Evolutionary conservation across 1,139 yeast genomes (phyloP), one percentile per base, ranked within the genome.

Genomic region (Lodderomyces theae): DNA sequence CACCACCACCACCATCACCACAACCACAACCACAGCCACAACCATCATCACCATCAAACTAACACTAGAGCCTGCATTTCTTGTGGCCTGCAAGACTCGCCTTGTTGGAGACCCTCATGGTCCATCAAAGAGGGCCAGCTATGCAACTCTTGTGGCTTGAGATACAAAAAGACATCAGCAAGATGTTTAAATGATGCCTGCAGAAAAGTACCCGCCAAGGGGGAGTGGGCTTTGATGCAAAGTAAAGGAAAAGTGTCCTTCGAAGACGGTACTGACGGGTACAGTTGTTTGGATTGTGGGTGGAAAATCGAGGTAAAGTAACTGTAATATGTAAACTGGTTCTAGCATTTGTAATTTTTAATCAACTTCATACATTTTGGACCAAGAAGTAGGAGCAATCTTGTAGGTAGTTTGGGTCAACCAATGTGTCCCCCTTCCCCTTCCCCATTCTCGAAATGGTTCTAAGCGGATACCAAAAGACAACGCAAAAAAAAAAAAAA

Each of bases 71-170:
- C 78, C 43, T 92, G 98, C 60, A 82, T 92, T 24, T 87, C 97
- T 4, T 92, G 98, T 64, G 89, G 90, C 10, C 81, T 94, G 1
- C 86, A 83, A 48, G 95, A 86, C 52, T 86, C 96, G 10, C 98
- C 98, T 9, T 92, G 98, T 63, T 92, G 98, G 98, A 79, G 98
- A 58, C 98, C 98, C 2, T 84, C 95, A 6, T 92, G 98, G 98
- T 82, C 94, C 3, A 68, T 74, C 36, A 76, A 81, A 53, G 88
- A 85, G 46, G 97, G 97, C 12, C 97, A 90, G 64, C 74, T 92
- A 53, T 92, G 98, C 69, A 92, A 92, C 60, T 87, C 96, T 1
- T 92, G 98, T 66, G 98, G 98, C 1, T 72, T 92, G 53, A 74
- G 98, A 50, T 92, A 87, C 66, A 89, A 92, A 63, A 92, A 92